A percentile compares a stretch with the other conserved stretches of the same genome.
Evolutionary conservation across 2,329 filamentous ascomycete species (phyloP).

Genomic region (Magnaporthales sp.): DNA sequence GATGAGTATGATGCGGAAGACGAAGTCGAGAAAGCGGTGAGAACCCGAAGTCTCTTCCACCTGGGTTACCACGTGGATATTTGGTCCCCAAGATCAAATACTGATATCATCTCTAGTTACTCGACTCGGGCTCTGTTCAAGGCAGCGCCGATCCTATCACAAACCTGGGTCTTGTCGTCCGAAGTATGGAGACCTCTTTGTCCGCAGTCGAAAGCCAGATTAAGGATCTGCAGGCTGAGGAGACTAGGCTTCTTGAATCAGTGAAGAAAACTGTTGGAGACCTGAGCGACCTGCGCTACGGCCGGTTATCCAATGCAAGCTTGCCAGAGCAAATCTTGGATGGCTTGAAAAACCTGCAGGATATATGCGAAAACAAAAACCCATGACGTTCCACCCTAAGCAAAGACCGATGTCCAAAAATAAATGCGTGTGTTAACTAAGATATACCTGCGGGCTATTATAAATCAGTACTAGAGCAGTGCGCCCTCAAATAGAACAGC

Average conservation of each 20-base stretch:
- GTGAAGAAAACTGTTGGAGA: conserved; percentile 60
- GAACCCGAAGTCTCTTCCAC: conserved; percentile 13
- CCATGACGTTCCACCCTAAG: not conserved
- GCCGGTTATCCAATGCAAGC: conserved; percentile 57
- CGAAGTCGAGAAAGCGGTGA: conserved; percentile 51
- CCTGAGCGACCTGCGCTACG: conserved; percentile 77
- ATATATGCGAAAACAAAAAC: conserved; percentile 42
- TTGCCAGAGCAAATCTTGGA: conserved; percentile 59
- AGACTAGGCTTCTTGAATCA: conserved; percentile 47
- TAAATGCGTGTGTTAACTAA: not conserved
- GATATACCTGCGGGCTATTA: not conserved
- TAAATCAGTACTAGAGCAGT: not conserved
- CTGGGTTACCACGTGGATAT: not conserved
- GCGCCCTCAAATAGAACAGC: not conserved
- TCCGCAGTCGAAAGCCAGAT: conserved; percentile 61
- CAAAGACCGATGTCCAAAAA: not conserved
- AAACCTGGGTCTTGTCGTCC: conserved; percentile 54
- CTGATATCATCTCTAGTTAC: not conserved
- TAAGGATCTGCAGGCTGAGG: conserved; percentile 54
- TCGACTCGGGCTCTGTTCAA: not conserved
- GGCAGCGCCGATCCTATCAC: not conserved
- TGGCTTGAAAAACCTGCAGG: conserved; percentile 55
- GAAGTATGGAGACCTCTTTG: conserved; percentile 60
- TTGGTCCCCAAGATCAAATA: not conserved
- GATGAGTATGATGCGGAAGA: conserved; percentile 53